Evolutionary conservation across 2,329 filamentous ascomycete species (phyloP).

Genomic region (Knufia fluminis): DNA sequence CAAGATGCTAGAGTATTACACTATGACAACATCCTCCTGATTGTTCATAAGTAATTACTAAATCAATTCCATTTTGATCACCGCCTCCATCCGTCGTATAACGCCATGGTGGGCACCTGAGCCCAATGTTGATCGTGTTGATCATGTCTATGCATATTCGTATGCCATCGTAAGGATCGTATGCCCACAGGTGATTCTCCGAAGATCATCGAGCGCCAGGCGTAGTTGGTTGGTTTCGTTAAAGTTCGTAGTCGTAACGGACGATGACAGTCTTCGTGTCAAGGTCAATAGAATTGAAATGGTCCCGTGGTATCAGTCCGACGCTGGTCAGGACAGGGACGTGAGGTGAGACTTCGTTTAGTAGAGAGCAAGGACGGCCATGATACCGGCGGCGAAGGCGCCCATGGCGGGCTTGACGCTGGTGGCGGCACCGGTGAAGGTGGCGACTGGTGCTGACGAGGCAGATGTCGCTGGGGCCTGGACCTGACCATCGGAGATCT

Average conservation of each 20-base stretch:
- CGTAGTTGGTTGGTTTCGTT: neutral
- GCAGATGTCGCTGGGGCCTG: neutral
- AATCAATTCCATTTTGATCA: no score
- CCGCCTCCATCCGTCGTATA: no score
- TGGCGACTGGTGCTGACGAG: neutral
- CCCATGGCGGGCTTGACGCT: constrained; percentile 6
- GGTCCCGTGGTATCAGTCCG: neutral
- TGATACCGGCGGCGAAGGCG: constrained; percentile 4
- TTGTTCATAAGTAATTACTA: no score
- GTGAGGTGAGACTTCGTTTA: neutral
- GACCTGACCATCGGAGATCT: neutral
- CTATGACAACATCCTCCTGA: no score
- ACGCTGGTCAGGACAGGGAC: neutral
- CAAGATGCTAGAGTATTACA: no score
- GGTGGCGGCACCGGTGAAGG: constrained; percentile 2
- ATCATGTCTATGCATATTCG: neutral
- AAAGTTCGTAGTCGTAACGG: neutral
- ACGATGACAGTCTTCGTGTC: neutral
- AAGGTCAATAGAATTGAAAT: constrained; percentile 3
- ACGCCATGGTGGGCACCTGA: neutral
- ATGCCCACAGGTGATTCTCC: neutral
- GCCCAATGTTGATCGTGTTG: neutral
- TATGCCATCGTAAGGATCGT: constrained; percentile 5
- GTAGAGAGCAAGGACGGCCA: constrained; percentile 3
- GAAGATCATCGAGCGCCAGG: constrained; percentile 2